A percentile compares a stretch with the other conserved stretches of the same genome.
phyloP scores from a whole-genome alignment of 108 stramenopile species.

The Pinguiococcus pyrenoidosus region DNA sequence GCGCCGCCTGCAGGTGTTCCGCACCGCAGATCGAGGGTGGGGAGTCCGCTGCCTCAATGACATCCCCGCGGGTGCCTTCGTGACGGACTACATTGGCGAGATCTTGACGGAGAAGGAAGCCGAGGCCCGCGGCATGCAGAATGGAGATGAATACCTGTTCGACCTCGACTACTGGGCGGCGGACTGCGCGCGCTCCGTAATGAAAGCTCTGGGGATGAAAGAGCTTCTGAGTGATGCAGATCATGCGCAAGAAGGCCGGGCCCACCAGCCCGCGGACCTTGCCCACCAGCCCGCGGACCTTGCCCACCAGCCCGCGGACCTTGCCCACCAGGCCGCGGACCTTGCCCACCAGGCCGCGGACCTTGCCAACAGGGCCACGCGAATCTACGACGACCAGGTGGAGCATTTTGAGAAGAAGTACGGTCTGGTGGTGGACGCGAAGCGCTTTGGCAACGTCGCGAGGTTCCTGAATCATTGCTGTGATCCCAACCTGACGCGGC shows the following conservation, averaged over 20 bases:
- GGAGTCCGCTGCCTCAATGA: slow-evolving; percentile 15
- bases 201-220: no score
- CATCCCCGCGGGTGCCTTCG: slow-evolving; percentile 26
- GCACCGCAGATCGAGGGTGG: slow-evolving; percentile 11
- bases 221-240: no score
- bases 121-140: slow-evolving; percentile 7
- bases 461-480: slow-evolving; percentile 34
- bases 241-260: no score
- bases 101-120: slow-evolving; percentile 13
- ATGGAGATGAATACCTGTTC: slow-evolving; percentile 28
- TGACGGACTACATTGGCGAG: slow-evolving; percentile 29
- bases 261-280: no score
- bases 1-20: no score
- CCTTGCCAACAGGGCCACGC: not conserved
- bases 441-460: slow-evolving; percentile 26
- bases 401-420: not conserved
- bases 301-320: not conserved
- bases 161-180: slow-evolving; percentile 9
- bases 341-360: no score
- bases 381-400: not conserved
- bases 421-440: slow-evolving; percentile 18
- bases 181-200: not conserved
- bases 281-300: not conserved
- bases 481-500: slow-evolving; percentile 30
- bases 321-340: no score